Base-by-base conservation (phyloP, 192 early-diverging fungal species). In the Phlyctochytrium bullatum region DNA sequence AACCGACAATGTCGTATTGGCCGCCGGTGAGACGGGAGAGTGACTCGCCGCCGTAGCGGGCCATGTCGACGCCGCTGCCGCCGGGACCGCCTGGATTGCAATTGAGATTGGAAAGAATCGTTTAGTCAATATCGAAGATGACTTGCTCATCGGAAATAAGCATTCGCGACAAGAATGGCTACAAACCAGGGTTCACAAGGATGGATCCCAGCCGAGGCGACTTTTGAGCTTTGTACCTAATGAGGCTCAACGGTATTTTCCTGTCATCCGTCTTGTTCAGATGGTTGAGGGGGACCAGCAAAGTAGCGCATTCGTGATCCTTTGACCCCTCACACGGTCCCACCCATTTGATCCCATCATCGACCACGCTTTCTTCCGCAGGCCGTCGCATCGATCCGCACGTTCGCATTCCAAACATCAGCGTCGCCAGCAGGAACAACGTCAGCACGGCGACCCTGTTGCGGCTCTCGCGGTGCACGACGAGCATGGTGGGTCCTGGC, bases 11-110 rank as follows among this genome's bases (percentile, higher is more conserved):
- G 36, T 81, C 80, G 40, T 73, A 75, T 16, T 59, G 27, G 10
- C 72, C 64, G 56, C 63, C 73, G 36, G 65, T 56, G 24, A 69
- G 31, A 17, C 29, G 31, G 35, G 61, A 56, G 34, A 78, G 47
- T 4, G 24, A 35, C 27, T 47, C 28, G 20, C 73, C 71, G 28
- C 50, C 62, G 4, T 17, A 14, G 2, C 54, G 4, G 25, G 73
- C 68, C 2, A 75, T 20, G 24, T 56, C 59, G 1, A 76, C 58
- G 16, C 76, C 79, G 40, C 62, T 66, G 14, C 79, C 79, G 63
- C 79, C 79, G 36, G 79, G 79, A 17, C 79, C 79, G 34, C 68
- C 66, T n/a, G n/a, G n/a, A n/a, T n/a, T n/a, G n/a, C n/a, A n/a
- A n/a, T n/a, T n/a, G n/a, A n/a, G n/a, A n/a, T n/a, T n/a, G n/a